These are phyloP conservation scores for Fusarium fujikuroi DNA, from an alignment of 2,329 filamentous ascomycete genomes.

Conservation along the genomic window DNA sequence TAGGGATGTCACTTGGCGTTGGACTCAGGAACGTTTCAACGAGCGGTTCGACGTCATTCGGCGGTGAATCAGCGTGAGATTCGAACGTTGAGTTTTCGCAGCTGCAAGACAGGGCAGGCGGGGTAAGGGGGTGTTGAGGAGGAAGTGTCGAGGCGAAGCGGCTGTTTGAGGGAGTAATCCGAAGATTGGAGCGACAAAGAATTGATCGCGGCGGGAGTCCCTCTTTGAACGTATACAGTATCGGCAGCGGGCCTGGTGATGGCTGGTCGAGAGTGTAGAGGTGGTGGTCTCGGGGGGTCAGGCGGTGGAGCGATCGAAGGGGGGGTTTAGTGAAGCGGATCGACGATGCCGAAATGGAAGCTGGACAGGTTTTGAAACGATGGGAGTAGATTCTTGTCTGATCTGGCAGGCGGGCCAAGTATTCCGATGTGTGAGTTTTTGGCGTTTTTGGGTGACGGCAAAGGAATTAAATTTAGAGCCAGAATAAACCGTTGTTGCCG, in stretches of 20 bases:
- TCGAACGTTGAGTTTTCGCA: slow-evolving; percentile 16
- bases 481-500: slow-evolving; percentile 5
- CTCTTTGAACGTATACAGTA: slow-evolving; percentile 14
- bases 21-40: slow-evolving; percentile 38
- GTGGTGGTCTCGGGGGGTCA: slow-evolving; percentile 35
- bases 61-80: slow-evolving; percentile 40
- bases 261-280: slow-evolving; percentile 23
- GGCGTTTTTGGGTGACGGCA: neutral
- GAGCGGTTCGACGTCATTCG: slow-evolving; percentile 41
- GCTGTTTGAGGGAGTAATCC: slow-evolving; percentile 9
- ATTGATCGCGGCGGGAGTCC: slow-evolving; percentile 4
- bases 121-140: slow-evolving; percentile 31
- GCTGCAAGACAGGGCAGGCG: slow-evolving; percentile 17
- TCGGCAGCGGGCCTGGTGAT: slow-evolving; percentile 24
- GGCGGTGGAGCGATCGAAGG: slow-evolving; percentile 45
- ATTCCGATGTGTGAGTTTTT: slow-evolving; percentile 17
- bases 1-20: slow-evolving; percentile 36
- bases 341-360: slow-evolving; percentile 26
- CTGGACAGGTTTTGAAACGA: slow-evolving; percentile 1
- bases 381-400: neutral
- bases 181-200: slow-evolving; percentile 10
- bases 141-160: slow-evolving; percentile 12
- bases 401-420: slow-evolving; percentile 35
- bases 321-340: slow-evolving; percentile 36
- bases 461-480: slow-evolving; percentile 15